phyloP scores from a whole-genome alignment of 352 stramenopile species.

The Blastocystis sp. region DNA sequence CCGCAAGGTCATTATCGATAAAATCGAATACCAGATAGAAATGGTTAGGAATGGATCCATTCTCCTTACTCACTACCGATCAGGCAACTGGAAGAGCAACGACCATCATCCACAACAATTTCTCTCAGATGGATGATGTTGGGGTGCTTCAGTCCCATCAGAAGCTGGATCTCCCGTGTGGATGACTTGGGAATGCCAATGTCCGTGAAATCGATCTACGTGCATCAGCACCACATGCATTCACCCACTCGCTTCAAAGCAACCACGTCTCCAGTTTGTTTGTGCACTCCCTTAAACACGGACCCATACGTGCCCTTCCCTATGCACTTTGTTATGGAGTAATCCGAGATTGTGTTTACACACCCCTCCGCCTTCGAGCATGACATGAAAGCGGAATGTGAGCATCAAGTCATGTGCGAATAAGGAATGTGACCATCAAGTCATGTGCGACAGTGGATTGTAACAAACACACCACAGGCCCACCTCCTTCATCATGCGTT shows the following conservation, averaged over 20 bases:
- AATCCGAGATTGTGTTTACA: conserved; percentile 13
- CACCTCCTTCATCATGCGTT: conserved; percentile 45
- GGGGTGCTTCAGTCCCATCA: conserved; percentile 7
- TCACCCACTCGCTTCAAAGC: conserved; percentile 17
- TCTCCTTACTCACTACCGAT: conserved; percentile 31
- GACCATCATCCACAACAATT: conserved; percentile 31
- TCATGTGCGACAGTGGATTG: not conserved
- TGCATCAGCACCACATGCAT: not conserved
- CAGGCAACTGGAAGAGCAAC: not conserved
- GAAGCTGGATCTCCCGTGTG: conserved; percentile 24
- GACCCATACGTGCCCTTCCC: conserved; percentile 49
- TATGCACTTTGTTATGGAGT: conserved; percentile 25
- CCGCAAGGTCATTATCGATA: conserved; percentile 49
- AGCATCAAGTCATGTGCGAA: no score
- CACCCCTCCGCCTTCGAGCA: not conserved
- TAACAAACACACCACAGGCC: conserved; percentile 29
- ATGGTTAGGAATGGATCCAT: not conserved
- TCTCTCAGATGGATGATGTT: conserved; percentile 13
- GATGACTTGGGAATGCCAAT: conserved; percentile 58
- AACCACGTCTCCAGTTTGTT: conserved; percentile 3
- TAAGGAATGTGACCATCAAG: no score
- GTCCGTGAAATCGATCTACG: conserved; percentile 45
- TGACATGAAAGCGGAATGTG: not conserved
- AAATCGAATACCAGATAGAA: conserved; percentile 62
- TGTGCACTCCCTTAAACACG: conserved; percentile 37